These are phyloP conservation scores for Globisporangium sylvaticum DNA, from an alignment of 352 stramenopile genomes.

Conservation along the genomic window DNA sequence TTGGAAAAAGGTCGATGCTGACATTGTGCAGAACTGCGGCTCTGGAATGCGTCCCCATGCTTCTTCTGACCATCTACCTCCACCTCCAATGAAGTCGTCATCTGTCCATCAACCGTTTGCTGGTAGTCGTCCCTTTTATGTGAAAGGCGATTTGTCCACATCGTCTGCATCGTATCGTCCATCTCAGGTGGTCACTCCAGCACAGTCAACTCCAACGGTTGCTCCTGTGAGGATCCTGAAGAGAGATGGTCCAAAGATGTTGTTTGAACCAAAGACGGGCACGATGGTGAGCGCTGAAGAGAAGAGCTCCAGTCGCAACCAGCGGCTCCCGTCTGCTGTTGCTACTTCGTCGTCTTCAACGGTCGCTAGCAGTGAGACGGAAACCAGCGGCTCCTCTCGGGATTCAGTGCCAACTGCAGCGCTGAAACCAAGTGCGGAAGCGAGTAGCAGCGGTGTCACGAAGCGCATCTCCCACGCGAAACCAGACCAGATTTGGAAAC, in stretches of 20 bases:
- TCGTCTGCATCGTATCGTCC: neutral
- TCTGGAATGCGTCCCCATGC: neutral
- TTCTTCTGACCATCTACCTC: neutral
- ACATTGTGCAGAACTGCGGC: neutral
- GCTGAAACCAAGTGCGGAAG: neutral
- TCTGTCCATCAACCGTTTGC: neutral
- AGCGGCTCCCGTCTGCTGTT: neutral
- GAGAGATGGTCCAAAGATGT: slow-evolving; percentile 48
- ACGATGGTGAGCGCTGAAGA: slow-evolving; percentile 47
- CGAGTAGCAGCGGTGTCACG: neutral
- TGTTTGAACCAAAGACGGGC: slow-evolving; percentile 71
- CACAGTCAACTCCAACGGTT: neutral
- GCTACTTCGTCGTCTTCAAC: neutral
- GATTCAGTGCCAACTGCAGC: neutral
- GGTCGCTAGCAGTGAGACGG: neutral
- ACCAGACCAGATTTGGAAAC: neutral
- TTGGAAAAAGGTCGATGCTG: slow-evolving; percentile 3
- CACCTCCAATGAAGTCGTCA: neutral
- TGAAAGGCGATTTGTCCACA: neutral
- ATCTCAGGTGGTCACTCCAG: neutral
- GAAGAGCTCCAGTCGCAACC: neutral
- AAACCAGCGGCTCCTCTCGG: neutral
- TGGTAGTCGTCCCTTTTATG: neutral
- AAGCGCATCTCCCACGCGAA: neutral
- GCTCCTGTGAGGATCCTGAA: slow-evolving; percentile 50